Conservation (phyloP, 768 basidiomycete species). For the Daedalea quercina region DNA sequence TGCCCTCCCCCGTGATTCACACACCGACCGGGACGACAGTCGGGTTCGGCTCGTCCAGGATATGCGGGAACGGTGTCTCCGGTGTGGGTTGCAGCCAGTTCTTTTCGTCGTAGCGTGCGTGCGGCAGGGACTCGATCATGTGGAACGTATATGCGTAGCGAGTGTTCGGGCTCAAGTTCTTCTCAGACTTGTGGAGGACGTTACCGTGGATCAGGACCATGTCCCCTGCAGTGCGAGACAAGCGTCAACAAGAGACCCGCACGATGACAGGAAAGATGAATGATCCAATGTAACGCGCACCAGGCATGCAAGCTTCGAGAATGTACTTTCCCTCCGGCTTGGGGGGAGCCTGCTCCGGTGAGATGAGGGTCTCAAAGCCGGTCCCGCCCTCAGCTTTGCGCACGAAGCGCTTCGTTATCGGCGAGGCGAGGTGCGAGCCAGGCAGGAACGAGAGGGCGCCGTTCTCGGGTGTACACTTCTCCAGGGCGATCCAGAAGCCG, state of each 20-base stretch:
- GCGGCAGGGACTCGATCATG: conserved; percentile 76
- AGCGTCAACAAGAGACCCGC: no score
- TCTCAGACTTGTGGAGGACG: conserved; percentile 88
- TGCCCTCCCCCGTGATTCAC: not conserved
- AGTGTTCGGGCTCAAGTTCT: conserved; percentile 73
- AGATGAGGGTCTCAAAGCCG: conserved; percentile 64
- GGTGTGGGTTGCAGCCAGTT: conserved; percentile 93
- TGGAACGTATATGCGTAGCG: conserved; percentile 96
- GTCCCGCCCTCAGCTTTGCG: conserved; percentile 73
- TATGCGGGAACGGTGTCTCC: conserved; percentile 72
- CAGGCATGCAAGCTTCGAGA: conserved; percentile 68
- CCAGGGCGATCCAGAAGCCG: conserved; percentile 95
- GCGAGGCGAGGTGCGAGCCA: conserved; percentile 74
- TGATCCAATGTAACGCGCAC: conserved; percentile 27
- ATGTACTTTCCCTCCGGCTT: conserved; percentile 46
- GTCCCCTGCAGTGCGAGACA: conserved; percentile 46
- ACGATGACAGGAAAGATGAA: not conserved
- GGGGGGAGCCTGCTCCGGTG: conserved; percentile 25
- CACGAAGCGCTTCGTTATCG: conserved; percentile 81
- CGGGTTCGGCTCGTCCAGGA: conserved; percentile 33
- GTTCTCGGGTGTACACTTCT: conserved; percentile 75
- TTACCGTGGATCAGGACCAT: conserved; percentile 91
- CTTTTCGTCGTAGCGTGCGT: conserved; percentile 76
- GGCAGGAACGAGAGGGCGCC: conserved; percentile 88
- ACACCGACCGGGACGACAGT: conserved; percentile 13